Conservation (phyloP, 176 grass and related monocot species). For the Triticum timopheevii region DNA sequence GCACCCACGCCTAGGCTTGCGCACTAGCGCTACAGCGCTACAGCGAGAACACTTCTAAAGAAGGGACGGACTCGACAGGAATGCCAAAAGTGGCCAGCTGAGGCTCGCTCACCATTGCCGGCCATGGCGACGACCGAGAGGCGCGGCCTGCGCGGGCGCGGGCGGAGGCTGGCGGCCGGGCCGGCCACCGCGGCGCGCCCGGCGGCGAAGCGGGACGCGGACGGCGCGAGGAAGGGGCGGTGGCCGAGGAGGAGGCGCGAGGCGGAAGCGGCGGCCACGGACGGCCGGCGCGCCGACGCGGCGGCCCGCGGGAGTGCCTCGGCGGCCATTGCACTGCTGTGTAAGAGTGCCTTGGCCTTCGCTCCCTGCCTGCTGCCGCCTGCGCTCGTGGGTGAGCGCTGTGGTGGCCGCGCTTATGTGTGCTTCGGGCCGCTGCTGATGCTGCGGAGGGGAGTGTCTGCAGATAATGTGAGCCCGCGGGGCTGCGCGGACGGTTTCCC, state of each 20-base stretch:
- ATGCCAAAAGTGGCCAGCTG: not conserved
- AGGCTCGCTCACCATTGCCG: slow-evolving; percentile 49
- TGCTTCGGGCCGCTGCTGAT: no score
- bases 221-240: slow-evolving; percentile 48
- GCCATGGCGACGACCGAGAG: slow-evolving; percentile 79
- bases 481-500: slow-evolving; percentile 34
- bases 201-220: slow-evolving; percentile 27
- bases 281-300: slow-evolving; percentile 30
- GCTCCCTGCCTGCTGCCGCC: slow-evolving; percentile 16
- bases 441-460: not conserved
- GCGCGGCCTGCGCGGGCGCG: slow-evolving; percentile 42
- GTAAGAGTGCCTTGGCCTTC: not conserved
- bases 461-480: slow-evolving; percentile 41
- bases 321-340: slow-evolving; percentile 50
- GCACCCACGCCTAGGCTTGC: not conserved
- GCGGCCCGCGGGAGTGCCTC: slow-evolving; percentile 46
- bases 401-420: slow-evolving; percentile 3
- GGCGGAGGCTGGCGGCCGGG: slow-evolving; percentile 34
- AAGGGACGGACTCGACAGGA: not conserved
- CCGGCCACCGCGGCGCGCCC: slow-evolving; percentile 38
- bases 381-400: slow-evolving; percentile 18
- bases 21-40: not conserved
- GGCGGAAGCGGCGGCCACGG: slow-evolving; percentile 40
- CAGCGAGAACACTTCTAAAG: slow-evolving; percentile 1
- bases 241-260: slow-evolving; percentile 56